Percentiles rank a stretch among this genome's conserved stretches.
These are phyloP conservation scores for Silene vulgaris DNA, from an alignment of 179 eudicot genomes.

Conservation along the genomic window DNA sequence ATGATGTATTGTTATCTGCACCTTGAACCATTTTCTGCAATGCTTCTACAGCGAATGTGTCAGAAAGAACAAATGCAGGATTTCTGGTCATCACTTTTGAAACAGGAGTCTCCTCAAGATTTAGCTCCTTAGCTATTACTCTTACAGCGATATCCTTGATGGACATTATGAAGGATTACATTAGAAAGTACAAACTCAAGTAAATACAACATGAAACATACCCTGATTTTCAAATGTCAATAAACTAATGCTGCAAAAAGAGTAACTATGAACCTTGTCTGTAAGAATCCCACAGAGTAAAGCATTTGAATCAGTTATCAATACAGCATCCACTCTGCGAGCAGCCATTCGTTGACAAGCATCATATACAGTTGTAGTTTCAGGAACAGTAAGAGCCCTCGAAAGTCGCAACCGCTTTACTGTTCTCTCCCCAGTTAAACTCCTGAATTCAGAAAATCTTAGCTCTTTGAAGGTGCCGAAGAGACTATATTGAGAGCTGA, in stretches of 20 bases:
- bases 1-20: conserved; percentile 17
- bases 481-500: not conserved
- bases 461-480: not conserved
- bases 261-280: conserved; percentile 57
- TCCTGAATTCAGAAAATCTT: conserved; percentile 40
- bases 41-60: conserved; percentile 94
- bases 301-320: conserved; percentile 90
- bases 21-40: conserved; percentile 98
- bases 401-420: conserved; percentile 86
- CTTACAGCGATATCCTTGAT: conserved; percentile 85
- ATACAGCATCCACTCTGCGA: conserved; percentile 82
- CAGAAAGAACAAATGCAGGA: conserved; percentile 88
- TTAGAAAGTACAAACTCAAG: not conserved
- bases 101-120: conserved; percentile 86
- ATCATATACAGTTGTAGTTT: conserved; percentile 70
- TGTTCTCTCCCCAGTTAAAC: conserved; percentile 77
- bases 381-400: conserved; percentile 90
- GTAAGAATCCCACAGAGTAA: conserved; percentile 94
- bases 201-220: conserved; percentile 3
- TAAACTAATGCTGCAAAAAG: not conserved
- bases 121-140: conserved; percentile 76
- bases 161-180: conserved; percentile 1
- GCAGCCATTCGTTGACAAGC: conserved; percentile 94
- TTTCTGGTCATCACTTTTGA: conserved; percentile 95
- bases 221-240: not conserved